These are phyloP conservation scores for Platanthera guangdongensis DNA, from an alignment of 106 monocot species.

Conservation along the genomic window DNA sequence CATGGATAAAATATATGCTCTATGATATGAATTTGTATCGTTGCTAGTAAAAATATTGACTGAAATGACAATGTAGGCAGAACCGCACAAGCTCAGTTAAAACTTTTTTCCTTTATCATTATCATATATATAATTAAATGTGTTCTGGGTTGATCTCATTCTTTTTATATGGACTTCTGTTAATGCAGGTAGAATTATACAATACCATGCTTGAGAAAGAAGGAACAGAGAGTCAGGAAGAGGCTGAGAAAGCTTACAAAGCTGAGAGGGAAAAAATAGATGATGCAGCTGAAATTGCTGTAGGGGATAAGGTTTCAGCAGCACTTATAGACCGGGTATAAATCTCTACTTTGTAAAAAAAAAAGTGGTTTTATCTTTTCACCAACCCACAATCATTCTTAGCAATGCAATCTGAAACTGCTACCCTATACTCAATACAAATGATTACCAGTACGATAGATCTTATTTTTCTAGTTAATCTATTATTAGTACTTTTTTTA, in stretches of 20 bases:
- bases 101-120: not conserved
- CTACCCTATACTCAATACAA: not conserved
- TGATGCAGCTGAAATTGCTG: slow-evolving; percentile 50
- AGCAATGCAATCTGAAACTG: not conserved
- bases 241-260: slow-evolving; percentile 86
- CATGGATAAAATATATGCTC: not conserved
- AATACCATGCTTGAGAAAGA: slow-evolving; percentile 83
- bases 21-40: not conserved
- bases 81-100: not conserved
- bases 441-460: not conserved
- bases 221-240: slow-evolving; percentile 88
- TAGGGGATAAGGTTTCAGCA: slow-evolving; percentile 58
- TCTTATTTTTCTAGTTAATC: not conserved
- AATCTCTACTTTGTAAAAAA: not conserved
- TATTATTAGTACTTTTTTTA: not conserved
- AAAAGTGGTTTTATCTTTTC: not conserved
- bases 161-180: not conserved
- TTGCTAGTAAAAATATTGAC: not conserved
- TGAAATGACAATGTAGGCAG: not conserved
- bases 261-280: slow-evolving; percentile 61
- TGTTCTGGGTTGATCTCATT: not conserved
- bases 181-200: slow-evolving; percentile 76
- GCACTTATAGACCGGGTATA: slow-evolving; percentile 74
- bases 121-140: not conserved
- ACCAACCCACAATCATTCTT: not conserved